Evolutionary conservation across 2,329 filamentous ascomycete species (phyloP).

Genomic region (Diaporthe velutina): DNA sequence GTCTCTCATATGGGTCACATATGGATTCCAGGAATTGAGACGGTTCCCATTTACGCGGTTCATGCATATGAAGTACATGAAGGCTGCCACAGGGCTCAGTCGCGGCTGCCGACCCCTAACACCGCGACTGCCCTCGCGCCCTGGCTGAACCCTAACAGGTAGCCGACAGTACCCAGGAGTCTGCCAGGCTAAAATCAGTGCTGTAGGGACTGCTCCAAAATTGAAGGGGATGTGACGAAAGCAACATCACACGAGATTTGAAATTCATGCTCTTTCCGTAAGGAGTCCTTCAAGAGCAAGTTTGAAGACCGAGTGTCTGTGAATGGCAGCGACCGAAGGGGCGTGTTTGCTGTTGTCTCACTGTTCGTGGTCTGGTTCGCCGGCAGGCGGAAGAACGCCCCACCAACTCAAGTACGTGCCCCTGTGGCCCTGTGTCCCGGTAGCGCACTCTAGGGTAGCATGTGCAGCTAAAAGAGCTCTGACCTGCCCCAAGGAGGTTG

Average conservation of each 20-base stretch:
- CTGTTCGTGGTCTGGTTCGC: conserved; percentile 1
- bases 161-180: background rate
- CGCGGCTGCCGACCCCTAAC: background rate
- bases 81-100: background rate
- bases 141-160: too few species aligned
- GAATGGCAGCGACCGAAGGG: background rate
- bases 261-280: background rate
- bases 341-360: conserved; percentile 29
- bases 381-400: background rate
- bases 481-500: too few species aligned
- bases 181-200: background rate
- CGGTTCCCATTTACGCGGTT: too few species aligned
- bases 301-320: background rate
- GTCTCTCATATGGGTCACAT: too few species aligned
- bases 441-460: background rate
- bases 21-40: too few species aligned
- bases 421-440: background rate
- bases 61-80: too few species aligned
- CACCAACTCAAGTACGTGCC: background rate
- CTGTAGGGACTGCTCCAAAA: background rate
- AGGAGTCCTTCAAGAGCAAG: background rate
- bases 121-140: too few species aligned
- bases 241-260: background rate
- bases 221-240: too few species aligned
- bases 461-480: background rate